Evolutionary conservation across 352 stramenopile genomes (phyloP), one percentile per base, ranked within the genome.

Genomic region (Achlya hypogyna): DNA sequence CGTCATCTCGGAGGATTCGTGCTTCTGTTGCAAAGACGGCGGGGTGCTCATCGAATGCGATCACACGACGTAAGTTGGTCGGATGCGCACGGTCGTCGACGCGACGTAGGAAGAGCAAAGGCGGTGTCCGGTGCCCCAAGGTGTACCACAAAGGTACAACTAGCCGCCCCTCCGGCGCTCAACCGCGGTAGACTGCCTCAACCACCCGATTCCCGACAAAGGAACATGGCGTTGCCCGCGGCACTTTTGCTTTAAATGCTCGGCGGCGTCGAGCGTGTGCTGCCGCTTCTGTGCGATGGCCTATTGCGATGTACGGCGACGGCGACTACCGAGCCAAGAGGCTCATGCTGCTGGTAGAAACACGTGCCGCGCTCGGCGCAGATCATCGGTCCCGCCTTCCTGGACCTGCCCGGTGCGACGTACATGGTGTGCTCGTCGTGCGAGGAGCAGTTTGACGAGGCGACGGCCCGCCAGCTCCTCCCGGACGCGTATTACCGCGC

Each of bases 21-120:
- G 85, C 52, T 89, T 91, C 54, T 91, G 82, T 73, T 93, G 85
- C 65, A 90, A 89, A 68, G 85, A 93, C 65, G 85, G 85, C 28
- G 85, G 85, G 16, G 73, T 88, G 27, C 72, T 93, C 22, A 76
- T 93, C 40, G 82, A 92, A 65, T 93, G 85, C 63, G 85, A 93
- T 63, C 91, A 78, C 77, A 79, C 75, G 23, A 29, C 32, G 25
- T 58, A 67, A 1, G 32, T 31, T n/a, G 45, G 18, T 49, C 42
- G 18, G 18, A 18, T 22, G 18, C 22, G 18, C 22, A 49, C 22
- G 18, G 42, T 20, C 18, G 22, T 49, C 42, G 62, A 25, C 25
- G 6, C 29, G 6, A 16, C 14, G 16, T 54, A 56, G 49, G 8
- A 56, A 56, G 25, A 12, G 18, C 25, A 56, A 56, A 20, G 49